These are phyloP conservation scores for Aschersonia sp. DNA, from an alignment of 2,329 filamentous ascomycete species.

Conservation along the genomic window DNA sequence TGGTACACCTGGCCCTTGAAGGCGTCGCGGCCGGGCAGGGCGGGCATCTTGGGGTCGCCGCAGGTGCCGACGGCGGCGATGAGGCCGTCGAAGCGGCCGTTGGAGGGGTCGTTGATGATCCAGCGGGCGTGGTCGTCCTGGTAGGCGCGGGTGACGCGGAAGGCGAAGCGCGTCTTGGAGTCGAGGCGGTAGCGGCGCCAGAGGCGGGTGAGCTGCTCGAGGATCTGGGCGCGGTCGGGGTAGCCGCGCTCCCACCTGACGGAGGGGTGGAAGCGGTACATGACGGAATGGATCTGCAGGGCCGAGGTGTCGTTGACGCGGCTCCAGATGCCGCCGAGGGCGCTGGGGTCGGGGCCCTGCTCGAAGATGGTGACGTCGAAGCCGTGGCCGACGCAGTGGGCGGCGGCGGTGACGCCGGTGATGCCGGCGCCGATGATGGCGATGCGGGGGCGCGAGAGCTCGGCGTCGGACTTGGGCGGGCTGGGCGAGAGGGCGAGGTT, in stretches of 20 bases:
- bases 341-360: slow-evolving; percentile 41
- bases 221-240: slow-evolving; percentile 60
- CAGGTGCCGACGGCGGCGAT: slow-evolving; percentile 70
- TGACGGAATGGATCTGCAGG: slow-evolving; percentile 70
- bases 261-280: slow-evolving; percentile 79
- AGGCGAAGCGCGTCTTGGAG: slow-evolving; percentile 56
- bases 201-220: slow-evolving; percentile 53
- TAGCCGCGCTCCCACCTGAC: slow-evolving; percentile 65
- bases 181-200: slow-evolving; percentile 66
- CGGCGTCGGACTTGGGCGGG: slow-evolving; percentile 44
- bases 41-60: slow-evolving; percentile 60
- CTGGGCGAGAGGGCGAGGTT: slow-evolving; percentile 52
- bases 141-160: slow-evolving; percentile 52
- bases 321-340: slow-evolving; percentile 69
- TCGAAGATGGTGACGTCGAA: slow-evolving; percentile 75
- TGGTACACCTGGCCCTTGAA: slow-evolving; percentile 64
- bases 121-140: slow-evolving; percentile 54
- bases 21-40: slow-evolving; percentile 52
- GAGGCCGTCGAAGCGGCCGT: slow-evolving; percentile 65
- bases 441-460: slow-evolving; percentile 47
- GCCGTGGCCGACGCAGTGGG: slow-evolving; percentile 73
- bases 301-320: slow-evolving; percentile 65
- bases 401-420: slow-evolving; percentile 62
- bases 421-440: slow-evolving; percentile 59
- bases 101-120: slow-evolving; percentile 59